phyloP scores from a whole-genome alignment of 371 early-diverging fungal genomes.

The Synchytrium microbalum region DNA sequence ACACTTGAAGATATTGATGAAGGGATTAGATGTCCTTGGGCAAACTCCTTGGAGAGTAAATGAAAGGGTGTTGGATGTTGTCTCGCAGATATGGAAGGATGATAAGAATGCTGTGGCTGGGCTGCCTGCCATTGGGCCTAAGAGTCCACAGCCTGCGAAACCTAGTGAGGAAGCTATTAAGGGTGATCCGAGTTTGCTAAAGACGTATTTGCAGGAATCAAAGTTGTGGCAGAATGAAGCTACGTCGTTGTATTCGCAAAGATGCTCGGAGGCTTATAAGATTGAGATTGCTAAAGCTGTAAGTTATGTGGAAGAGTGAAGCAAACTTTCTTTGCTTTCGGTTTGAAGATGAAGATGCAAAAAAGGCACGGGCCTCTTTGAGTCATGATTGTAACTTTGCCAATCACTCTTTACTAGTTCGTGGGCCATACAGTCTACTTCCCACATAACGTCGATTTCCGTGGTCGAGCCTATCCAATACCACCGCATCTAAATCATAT shows the following conservation, averaged over 20 bases:
- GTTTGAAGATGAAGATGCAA: background rate
- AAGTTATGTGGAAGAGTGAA: slow-evolving; percentile 25
- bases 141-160: slow-evolving; percentile 42
- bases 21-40: slow-evolving; percentile 86
- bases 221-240: slow-evolving; percentile 47
- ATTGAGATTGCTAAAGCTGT: slow-evolving; percentile 90
- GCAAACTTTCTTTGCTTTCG: background rate
- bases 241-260: slow-evolving; percentile 71
- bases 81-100: slow-evolving; percentile 82
- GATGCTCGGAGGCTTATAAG: slow-evolving; percentile 92
- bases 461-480: slow-evolving; percentile 97
- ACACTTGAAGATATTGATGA: slow-evolving; percentile 57
- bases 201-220: slow-evolving; percentile 41
- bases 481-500: slow-evolving; percentile 93
- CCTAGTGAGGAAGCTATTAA: slow-evolving; percentile 61
- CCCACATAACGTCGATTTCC: slow-evolving; percentile 96
- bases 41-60: slow-evolving; percentile 86
- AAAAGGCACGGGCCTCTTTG: background rate
- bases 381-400: background rate
- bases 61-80: slow-evolving; percentile 65
- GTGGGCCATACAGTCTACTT: slow-evolving; percentile 85
- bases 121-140: slow-evolving; percentile 49
- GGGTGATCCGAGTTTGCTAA: slow-evolving; percentile 24
- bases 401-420: slow-evolving; percentile 49
- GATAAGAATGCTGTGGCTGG: slow-evolving; percentile 71